Conservation (phyloP, 1,139 yeast genomes). For the Kodamaea ohmeri region DNA sequence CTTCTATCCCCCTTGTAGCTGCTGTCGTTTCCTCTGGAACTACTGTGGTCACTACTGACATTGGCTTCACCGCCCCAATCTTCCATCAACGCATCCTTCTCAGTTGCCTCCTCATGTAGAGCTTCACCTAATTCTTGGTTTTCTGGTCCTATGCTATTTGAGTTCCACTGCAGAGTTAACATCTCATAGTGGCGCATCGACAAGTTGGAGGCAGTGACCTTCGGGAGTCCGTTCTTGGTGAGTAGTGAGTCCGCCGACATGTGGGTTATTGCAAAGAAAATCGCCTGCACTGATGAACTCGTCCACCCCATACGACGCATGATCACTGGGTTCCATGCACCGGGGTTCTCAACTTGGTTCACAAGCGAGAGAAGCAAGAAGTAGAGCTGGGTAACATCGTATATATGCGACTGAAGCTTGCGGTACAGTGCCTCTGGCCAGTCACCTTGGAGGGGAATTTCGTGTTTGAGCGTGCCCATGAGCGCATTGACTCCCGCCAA, state of each 20-base stretch:
- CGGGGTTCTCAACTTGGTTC: conserved; percentile 29
- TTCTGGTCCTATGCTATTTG: conserved; percentile 14
- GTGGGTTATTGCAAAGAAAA: conserved; percentile 30
- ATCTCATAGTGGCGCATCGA: conserved; percentile 33
- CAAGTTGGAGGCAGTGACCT: conserved; percentile 33
- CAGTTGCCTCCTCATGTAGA: conserved; percentile 1
- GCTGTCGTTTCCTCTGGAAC: neutral
- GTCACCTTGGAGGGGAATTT: conserved; percentile 31
- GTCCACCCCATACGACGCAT: conserved; percentile 34
- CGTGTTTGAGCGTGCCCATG: conserved; percentile 31
- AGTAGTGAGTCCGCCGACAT: conserved; percentile 34
- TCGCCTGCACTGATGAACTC: conserved; percentile 29
- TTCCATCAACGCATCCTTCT: conserved; percentile 1
- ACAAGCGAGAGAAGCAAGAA: conserved; percentile 25
- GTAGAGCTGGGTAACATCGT: conserved; percentile 32
- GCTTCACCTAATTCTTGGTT: neutral
- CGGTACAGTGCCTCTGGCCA: conserved; percentile 35
- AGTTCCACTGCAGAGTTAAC: conserved; percentile 32
- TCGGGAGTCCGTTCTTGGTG: conserved; percentile 30
- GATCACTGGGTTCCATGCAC: conserved; percentile 28
- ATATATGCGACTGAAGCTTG: conserved; percentile 24
- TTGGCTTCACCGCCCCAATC: neutral
- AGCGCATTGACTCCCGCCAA: conserved; percentile 24
- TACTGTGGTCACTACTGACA: neutral
- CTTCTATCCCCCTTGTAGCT: neutral